Base-by-base conservation (phyloP, 179 eudicot genomes). In the Beta macrorhiza region DNA sequence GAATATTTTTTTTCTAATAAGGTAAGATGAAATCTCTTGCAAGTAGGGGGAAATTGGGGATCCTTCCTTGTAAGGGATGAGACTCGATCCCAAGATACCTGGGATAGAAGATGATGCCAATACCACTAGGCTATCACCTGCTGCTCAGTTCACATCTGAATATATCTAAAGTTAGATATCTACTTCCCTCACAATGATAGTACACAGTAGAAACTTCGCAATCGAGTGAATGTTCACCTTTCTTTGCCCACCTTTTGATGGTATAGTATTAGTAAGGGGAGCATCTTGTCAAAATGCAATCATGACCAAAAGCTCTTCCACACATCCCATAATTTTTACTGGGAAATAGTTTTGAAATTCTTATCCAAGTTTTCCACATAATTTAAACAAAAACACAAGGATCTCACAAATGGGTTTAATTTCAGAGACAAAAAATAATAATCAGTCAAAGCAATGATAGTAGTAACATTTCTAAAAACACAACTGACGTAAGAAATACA, bases 211-310 rank as follows among this genome's bases (percentile, higher is more conserved):
- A 75, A 82, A 72, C 78, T 75, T 81, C 68, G 58, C 58, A 71
- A 67, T 85, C 80, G 68, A 82, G 13, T 45, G 45, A 81, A 4
- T 58, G 29, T 52, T 75, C 61, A 29, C 55, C 74, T 82, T 82
- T 79, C 80, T 71, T 74, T 70, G 83, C 79, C 76, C 83, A 79
- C 70, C 85, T 85, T 82, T 85, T 85, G 22, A 79, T 81, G 80
- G 65, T 78, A 51, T 78, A 67, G 71, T n/a, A n/a, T n/a, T n/a
- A n/a, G n/a, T 47, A 71, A 79, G 77, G 69, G 74, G 19, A 42
- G 80, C 77, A 82, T 85, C 82, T 85, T 79, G 85, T 85, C 87
- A 85, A 85, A 82, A 29, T 71, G 64, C 75, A 79, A 82, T 85
- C 80, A 85, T 85, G 47, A 79, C 67, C 61, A 72, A 37, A 42